Conservation (phyloP, 345 rosid species). For the Gossypium australe region DNA sequence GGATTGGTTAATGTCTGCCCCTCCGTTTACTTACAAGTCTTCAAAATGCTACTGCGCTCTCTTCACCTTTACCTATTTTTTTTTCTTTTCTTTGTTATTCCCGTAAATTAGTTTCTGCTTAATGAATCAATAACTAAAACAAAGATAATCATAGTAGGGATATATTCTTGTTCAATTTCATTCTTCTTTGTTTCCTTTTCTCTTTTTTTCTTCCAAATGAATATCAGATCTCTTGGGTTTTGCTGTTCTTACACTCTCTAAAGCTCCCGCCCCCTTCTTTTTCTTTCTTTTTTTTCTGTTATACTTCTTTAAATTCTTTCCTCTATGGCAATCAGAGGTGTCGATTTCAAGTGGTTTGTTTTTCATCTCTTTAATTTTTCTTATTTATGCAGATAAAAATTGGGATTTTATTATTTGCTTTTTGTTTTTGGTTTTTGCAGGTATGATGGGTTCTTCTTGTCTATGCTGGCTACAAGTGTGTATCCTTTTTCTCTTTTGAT, state of each 20-base stretch:
- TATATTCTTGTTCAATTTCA: not conserved
- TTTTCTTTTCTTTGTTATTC: not conserved
- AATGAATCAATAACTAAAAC: not conserved
- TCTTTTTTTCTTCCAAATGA: not conserved
- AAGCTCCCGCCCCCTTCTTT: not conserved
- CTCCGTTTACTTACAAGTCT: slow-evolving; percentile 4
- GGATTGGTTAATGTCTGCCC: not conserved
- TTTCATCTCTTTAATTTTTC: not conserved
- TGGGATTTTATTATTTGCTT: not conserved
- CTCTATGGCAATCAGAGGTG: slow-evolving; percentile 79
- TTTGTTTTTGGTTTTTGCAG: slow-evolving; percentile 41
- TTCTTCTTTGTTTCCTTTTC: not conserved
- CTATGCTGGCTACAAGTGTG: slow-evolving; percentile 98
- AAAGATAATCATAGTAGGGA: slow-evolving; percentile 1
- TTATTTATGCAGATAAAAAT: not conserved
- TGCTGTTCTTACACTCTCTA: not conserved
- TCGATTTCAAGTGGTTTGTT: slow-evolving; percentile 90
- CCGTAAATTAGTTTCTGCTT: not conserved
- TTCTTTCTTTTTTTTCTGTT: not conserved
- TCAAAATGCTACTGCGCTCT: not conserved
- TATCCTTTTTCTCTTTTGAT: slow-evolving; percentile 44
- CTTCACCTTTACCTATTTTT: not conserved
- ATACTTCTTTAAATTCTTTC: not conserved
- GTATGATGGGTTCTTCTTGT: slow-evolving; percentile 99
- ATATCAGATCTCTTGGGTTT: not conserved